Percentiles rank a stretch among this genome's conserved stretches.
phyloP scores from a whole-genome alignment of 1,139 yeast genomes.

The Suhomyces terraborum region DNA sequence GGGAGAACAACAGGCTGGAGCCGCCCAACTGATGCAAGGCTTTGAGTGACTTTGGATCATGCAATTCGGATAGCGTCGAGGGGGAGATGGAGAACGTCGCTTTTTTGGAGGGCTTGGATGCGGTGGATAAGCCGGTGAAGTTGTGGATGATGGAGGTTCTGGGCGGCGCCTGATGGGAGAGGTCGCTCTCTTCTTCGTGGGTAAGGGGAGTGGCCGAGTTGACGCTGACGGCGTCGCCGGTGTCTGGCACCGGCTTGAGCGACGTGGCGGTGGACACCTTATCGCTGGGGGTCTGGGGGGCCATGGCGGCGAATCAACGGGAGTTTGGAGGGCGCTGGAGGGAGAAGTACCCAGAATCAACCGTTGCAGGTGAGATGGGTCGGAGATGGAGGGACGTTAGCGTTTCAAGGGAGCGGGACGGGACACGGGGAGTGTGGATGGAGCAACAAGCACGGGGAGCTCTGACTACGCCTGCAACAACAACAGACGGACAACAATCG shows the following conservation, averaged over 20 bases:
- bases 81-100: constrained; percentile 20
- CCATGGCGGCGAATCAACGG: constrained; percentile 8
- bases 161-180: constrained; percentile 5
- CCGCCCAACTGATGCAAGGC: constrained; percentile 48
- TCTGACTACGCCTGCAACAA: no score
- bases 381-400: no score
- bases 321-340: no score
- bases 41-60: constrained; percentile 55
- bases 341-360: no score
- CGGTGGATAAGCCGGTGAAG: constrained; percentile 11
- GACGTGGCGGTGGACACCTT: constrained; percentile 11
- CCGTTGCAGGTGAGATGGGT: no score
- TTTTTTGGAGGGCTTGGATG: constrained; percentile 7
- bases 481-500: no score
- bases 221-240: constrained; percentile 9
- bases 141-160: constrained; percentile 8
- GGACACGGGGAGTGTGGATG: not conserved
- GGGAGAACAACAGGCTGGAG: constrained; percentile 27
- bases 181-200: constrained; percentile 10
- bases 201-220: constrained; percentile 20
- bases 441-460: no score
- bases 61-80: constrained; percentile 41
- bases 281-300: constrained; percentile 14
- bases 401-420: no score
- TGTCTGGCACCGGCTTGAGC: constrained; percentile 5